Percentiles rank a stretch among this genome's conserved stretches.
Conservation (phyloP, 2,329 filamentous ascomycete species). For the Talaromyces islandicus region DNA sequence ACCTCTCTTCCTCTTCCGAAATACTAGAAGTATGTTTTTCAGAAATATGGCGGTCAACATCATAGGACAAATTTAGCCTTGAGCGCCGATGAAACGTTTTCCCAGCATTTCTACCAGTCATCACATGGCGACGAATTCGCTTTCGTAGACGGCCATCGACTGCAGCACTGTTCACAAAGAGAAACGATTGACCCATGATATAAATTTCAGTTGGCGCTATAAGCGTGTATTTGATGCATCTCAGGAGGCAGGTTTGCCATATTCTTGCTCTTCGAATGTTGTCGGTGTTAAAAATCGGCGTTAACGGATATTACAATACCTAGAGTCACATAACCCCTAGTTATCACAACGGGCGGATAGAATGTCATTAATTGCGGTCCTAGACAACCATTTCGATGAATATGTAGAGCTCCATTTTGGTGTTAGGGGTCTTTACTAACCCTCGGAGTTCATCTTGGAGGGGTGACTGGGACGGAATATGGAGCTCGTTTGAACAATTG, state of each 20-base stretch:
- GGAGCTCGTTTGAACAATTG: too few relatives aligned
- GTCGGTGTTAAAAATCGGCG: background rate
- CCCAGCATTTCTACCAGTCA: slow-evolving; percentile 8
- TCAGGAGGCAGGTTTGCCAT: background rate
- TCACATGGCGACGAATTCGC: slow-evolving; percentile 7
- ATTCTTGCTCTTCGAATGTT: background rate
- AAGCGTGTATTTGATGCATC: background rate
- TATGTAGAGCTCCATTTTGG: background rate
- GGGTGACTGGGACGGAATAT: too few relatives aligned
- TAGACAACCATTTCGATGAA: background rate
- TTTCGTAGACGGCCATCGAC: background rate
- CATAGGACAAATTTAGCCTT: background rate
- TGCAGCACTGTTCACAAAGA: slow-evolving; percentile 4
- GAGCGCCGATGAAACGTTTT: slow-evolving; percentile 6
- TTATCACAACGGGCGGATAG: background rate
- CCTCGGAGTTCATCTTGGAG: background rate
- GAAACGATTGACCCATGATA: background rate
- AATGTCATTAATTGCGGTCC: background rate
- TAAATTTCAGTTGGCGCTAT: background rate
- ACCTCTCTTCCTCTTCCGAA: background rate
- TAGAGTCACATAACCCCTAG: too few relatives aligned
- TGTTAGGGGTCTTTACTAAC: background rate
- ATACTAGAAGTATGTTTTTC: background rate
- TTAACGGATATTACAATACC: background rate
- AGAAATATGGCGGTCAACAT: background rate